Percentiles rank a stretch among this genome's conserved stretches.
phyloP scores from a whole-genome alignment of 2,329 filamentous ascomycete species.

The Fusarium tanahbumbuense region DNA sequence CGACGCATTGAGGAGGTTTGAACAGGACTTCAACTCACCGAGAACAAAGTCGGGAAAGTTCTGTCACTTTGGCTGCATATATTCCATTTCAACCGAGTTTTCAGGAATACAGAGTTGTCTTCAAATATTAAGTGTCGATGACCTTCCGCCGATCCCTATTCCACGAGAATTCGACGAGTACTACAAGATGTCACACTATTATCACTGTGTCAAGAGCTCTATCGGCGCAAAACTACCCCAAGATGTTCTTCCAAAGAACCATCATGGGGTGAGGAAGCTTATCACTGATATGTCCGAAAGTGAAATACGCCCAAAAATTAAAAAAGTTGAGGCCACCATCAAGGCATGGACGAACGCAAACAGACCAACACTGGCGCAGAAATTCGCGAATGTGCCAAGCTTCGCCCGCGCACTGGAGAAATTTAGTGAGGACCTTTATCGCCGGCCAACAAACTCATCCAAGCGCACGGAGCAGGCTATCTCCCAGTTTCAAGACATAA shows the following conservation, averaged over 20 bases:
- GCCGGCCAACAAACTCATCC: not conserved
- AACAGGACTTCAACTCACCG: not conserved
- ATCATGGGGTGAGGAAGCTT: not conserved
- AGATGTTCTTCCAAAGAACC: not conserved
- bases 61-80: conserved; percentile 6
- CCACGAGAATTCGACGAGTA: not conserved
- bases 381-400: not conserved
- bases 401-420: not conserved
- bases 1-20: not conserved
- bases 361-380: not conserved
- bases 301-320: not conserved
- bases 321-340: not conserved
- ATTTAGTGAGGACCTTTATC: not conserved
- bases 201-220: not conserved
- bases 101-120: not conserved
- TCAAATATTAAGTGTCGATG: not conserved
- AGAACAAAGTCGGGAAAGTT: not conserved
- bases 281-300: not conserved
- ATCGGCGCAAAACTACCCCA: not conserved
- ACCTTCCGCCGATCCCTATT: not conserved
- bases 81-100: not conserved
- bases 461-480: not conserved
- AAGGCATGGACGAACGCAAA: not conserved
- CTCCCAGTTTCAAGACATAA: not conserved
- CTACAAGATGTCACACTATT: conserved; percentile 10